phyloP scores from a whole-genome alignment of 2,329 filamentous ascomycete genomes.

The Leptographium lundbergii region DNA sequence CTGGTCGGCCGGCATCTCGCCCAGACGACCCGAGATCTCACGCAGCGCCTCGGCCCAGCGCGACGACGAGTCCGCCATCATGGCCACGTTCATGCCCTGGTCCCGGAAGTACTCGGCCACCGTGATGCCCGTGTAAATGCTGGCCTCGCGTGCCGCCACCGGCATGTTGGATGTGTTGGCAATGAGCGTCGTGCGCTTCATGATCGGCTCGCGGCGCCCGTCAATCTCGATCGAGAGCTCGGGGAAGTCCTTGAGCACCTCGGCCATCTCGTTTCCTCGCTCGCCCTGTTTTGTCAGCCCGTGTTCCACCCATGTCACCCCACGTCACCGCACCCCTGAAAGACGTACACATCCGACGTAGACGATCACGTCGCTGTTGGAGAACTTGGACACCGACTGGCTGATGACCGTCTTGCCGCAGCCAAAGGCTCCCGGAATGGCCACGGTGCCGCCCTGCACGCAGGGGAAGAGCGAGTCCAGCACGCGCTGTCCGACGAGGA shows the following conservation, averaged over 20 bases:
- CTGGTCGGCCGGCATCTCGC: slow-evolving; percentile 99
- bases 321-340: slow-evolving; percentile 5
- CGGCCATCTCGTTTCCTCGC: slow-evolving; percentile 98
- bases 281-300: slow-evolving; percentile 35
- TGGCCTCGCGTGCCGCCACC: slow-evolving; percentile 93
- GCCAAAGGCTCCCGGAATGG: slow-evolving; percentile 95
- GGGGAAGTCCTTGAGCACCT: slow-evolving; percentile 99
- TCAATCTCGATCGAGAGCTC: slow-evolving; percentile 92
- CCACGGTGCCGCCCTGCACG: slow-evolving; percentile 94
- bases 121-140: slow-evolving; percentile 94
- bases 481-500: slow-evolving; percentile 93
- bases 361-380: slow-evolving; percentile 97
- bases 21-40: slow-evolving; percentile 95
- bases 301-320: background rate
- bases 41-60: slow-evolving; percentile 97
- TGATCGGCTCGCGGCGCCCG: slow-evolving; percentile 93
- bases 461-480: slow-evolving; percentile 91
- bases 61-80: slow-evolving; percentile 99
- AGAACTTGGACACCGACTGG: slow-evolving; percentile 98
- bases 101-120: slow-evolving; percentile 96
- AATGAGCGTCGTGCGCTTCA: slow-evolving; percentile 98
- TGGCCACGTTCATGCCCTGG: slow-evolving; percentile 92
- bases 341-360: slow-evolving; percentile 60
- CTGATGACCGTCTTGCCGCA: slow-evolving; percentile 99
- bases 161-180: slow-evolving; percentile 99